Evolutionary conservation across 352 stramenopile species (phyloP), one percentile per base, ranked within the genome.

Genomic region (Globisporangium polare): DNA sequence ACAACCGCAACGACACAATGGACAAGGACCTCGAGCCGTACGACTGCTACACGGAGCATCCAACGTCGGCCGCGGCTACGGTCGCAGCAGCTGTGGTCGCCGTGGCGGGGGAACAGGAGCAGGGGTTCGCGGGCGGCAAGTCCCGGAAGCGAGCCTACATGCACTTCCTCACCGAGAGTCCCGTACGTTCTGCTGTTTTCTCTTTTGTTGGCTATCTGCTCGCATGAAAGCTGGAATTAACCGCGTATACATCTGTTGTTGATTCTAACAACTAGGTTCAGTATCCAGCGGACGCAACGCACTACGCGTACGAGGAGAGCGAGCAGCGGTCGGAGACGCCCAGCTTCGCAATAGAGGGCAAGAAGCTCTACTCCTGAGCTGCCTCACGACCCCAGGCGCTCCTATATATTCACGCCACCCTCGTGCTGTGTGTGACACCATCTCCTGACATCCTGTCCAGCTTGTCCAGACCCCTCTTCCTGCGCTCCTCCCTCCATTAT

Each of bases 101-200:
- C 20, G 27, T 15, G 5, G 45, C 35, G 5, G 31, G 12, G 8
- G 24, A 51, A 33, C 29, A 33, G 13, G 46, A 66, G 5, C 41
- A 46, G 41, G 17, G 15, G 2, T 46, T 46, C 42, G 57, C 52
- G 3, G 54, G 54, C 33, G 68, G 69, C 57, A 69, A 65, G 27
- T 77, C 83, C 4, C 67, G 80, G 39, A 92, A 90, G 68, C 80
- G 83, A 27, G 72, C 83, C 37, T 90, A 78, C 73, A 89, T 87
- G 75, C 81, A 92, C 62, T 89, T 90, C 72, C 78, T 90, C 66
- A 88, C 77, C 17, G 78, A 92, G 24, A 68, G 69, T 39, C 52
- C 68, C 59, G 75, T 83, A 67, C 50, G 74, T 77, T n/a, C 15
- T 20, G 12, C 33, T 10, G 10, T 20, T 31, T 24, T n/a, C n/a